Evolutionary conservation across 2,329 filamentous ascomycete species (phyloP).

Genomic region (Periglandula ipomoeae): DNA sequence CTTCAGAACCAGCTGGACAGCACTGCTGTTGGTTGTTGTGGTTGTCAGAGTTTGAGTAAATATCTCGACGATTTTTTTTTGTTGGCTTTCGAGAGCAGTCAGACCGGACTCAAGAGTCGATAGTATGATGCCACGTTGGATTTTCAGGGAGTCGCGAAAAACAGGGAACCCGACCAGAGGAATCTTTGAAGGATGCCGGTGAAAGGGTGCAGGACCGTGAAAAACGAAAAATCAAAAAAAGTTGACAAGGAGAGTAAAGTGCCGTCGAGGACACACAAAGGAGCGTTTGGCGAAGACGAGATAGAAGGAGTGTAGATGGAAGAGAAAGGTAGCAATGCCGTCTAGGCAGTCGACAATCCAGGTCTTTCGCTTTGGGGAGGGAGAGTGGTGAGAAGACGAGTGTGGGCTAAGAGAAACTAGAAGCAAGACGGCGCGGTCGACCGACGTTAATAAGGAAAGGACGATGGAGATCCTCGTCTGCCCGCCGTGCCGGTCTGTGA

Average conservation of each 20-base stretch:
- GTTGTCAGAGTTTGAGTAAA: background rate
- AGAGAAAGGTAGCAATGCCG: conserved; percentile 5
- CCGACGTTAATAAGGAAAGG: conserved; percentile 7
- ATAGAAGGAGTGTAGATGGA: conserved; percentile 3
- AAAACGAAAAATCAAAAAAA: background rate
- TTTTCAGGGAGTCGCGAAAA: background rate
- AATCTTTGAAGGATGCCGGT: background rate
- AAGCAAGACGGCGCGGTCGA: background rate
- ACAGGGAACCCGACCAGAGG: conserved; percentile 1
- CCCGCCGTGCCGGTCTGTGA: background rate
- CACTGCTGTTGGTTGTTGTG: conserved; percentile 5
- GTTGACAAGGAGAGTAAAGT: conserved; percentile 7
- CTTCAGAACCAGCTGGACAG: conserved; percentile 16
- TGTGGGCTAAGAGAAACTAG: background rate
- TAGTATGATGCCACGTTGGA: no score
- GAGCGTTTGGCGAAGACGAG: background rate
- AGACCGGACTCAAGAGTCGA: background rate
- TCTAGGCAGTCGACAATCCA: conserved; percentile 10
- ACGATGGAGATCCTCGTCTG: background rate
- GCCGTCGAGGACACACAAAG: conserved; percentile 9
- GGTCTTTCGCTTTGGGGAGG: conserved; percentile 6
- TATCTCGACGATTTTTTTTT: background rate
- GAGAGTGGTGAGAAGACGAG: conserved; percentile 1
- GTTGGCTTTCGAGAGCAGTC: background rate
- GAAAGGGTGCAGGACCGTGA: background rate